Base-by-base conservation (phyloP, 805 yeast genomes). In the Sugiyamaella valdiviana region DNA sequence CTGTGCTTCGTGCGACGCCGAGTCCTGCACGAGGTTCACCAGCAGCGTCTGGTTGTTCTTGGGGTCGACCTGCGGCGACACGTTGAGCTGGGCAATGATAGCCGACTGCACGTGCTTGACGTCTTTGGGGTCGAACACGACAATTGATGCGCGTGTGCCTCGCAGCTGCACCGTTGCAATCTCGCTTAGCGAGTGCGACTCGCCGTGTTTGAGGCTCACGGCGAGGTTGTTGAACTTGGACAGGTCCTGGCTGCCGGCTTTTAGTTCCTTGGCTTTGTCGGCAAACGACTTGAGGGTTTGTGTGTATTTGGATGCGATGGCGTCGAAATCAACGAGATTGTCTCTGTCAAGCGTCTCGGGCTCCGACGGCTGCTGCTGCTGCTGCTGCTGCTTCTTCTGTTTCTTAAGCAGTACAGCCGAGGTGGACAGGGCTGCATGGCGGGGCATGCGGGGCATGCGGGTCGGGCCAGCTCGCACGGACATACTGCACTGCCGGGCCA, bases 121-220 rank as follows among this genome's bases (percentile, higher is more conserved):
- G 55, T 85, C 76, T 45, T 73, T 74, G 5, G 95, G 95, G 60
- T 91, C 96, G 64, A 83, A 91, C 1, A 89, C 90, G 0, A 96
- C 88, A n/a, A 91, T 78, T 26, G 77, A 66, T 45, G 87, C 71
- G 57, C 85, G 75, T 22, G 57, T 58, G 32, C 64, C 67, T 14
- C 67, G 59, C 23, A 60, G 51, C 37, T 61, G 63, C n/a, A 66
- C 54, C 17, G 67, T 65, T n/a, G 67, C 66, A 14, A 66, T 41
- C 24, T 42, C 35, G 2, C 79, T 75, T 61, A 83, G 83, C 2
- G 73, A 73, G 1, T 61, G 62, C 6, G 69, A 63, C 44, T 74
- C 70, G 12, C 75, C 71, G 39, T 76, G 73, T 32, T 72, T 74
- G 2, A 77, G 57, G 15, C 70, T 68, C 15, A 91, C 74, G 37